These are phyloP conservation scores for Trametes cinnabarina DNA, from an alignment of 768 basidiomycete genomes.

Conservation along the genomic window DNA sequence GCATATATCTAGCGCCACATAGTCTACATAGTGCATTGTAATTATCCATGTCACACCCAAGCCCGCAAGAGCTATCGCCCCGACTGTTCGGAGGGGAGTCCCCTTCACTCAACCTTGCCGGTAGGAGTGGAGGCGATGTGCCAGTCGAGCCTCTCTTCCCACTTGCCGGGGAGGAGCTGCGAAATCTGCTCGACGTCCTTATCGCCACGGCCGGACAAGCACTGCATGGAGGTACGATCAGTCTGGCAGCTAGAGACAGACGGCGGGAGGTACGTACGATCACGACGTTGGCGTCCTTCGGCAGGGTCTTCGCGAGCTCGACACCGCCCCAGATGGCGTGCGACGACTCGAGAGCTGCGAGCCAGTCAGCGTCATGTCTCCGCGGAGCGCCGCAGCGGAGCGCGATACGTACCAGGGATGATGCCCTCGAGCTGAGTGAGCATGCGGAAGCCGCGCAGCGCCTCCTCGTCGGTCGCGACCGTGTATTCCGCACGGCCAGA, in stretches of 20 bases:
- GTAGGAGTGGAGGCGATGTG: slow-evolving; percentile 6
- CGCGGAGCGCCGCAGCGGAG: neutral
- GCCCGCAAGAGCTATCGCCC: too few species aligned
- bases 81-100: neutral
- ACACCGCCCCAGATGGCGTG: slow-evolving; percentile 96
- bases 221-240: slow-evolving; percentile 42
- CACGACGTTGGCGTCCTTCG: slow-evolving; percentile 84
- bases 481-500: slow-evolving; percentile 91
- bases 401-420: slow-evolving; percentile 70
- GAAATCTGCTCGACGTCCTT: slow-evolving; percentile 98
- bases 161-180: slow-evolving; percentile 86
- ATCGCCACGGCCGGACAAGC: slow-evolving; percentile 92
- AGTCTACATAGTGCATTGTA: slow-evolving; percentile 8
- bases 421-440: slow-evolving; percentile 94
- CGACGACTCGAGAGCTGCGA: slow-evolving; percentile 83
- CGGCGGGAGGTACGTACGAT: slow-evolving; percentile 57
- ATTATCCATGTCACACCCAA: neutral
- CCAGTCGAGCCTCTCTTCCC: slow-evolving; percentile 95
- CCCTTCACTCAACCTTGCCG: neutral
- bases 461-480: slow-evolving; percentile 91
- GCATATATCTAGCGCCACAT: neutral
- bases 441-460: slow-evolving; percentile 87
- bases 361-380: neutral
- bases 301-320: slow-evolving; percentile 76
- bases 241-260: neutral